These are phyloP conservation scores for Hordeum pubiflorum DNA, from an alignment of 202 grass and related monocot genomes.

Conservation along the genomic window DNA sequence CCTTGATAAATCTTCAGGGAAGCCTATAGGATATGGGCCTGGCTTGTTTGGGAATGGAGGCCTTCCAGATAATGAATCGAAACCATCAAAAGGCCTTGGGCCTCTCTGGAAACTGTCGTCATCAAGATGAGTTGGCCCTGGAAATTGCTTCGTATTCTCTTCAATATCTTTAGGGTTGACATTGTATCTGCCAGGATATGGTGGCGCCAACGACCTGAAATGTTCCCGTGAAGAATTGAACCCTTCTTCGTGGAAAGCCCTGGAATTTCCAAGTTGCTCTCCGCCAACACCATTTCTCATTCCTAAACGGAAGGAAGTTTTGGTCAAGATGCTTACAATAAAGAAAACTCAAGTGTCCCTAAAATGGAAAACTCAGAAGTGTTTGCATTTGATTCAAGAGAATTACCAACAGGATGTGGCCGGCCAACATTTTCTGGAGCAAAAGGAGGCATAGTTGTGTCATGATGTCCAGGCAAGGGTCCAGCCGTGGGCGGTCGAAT, in stretches of 20 bases:
- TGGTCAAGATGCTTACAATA: slow-evolving; percentile 15
- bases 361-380: background rate
- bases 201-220: slow-evolving; percentile 23
- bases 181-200: slow-evolving; percentile 49
- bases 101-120: slow-evolving; percentile 31
- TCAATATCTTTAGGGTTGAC: slow-evolving; percentile 38
- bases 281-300: slow-evolving; percentile 30
- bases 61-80: slow-evolving; percentile 37
- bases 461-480: slow-evolving; percentile 41
- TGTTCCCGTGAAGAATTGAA: slow-evolving; percentile 36
- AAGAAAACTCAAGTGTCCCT: slow-evolving; percentile 6
- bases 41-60: slow-evolving; percentile 40
- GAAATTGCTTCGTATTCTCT: slow-evolving; percentile 55
- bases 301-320: slow-evolving; percentile 31
- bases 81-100: slow-evolving; percentile 32
- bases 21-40: slow-evolving; percentile 41
- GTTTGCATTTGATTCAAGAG: slow-evolving; percentile 26
- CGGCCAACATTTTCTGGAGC: slow-evolving; percentile 38
- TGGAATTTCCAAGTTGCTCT: slow-evolving; percentile 26
- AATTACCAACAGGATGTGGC: slow-evolving; percentile 39
- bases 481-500: slow-evolving; percentile 31
- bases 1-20: slow-evolving; percentile 46
- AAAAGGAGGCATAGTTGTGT: slow-evolving; percentile 39
- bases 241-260: slow-evolving; percentile 36
- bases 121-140: slow-evolving; percentile 38